Conservation (phyloP, 2,329 filamentous ascomycete genomes). For the Fusarium coffeatum region DNA sequence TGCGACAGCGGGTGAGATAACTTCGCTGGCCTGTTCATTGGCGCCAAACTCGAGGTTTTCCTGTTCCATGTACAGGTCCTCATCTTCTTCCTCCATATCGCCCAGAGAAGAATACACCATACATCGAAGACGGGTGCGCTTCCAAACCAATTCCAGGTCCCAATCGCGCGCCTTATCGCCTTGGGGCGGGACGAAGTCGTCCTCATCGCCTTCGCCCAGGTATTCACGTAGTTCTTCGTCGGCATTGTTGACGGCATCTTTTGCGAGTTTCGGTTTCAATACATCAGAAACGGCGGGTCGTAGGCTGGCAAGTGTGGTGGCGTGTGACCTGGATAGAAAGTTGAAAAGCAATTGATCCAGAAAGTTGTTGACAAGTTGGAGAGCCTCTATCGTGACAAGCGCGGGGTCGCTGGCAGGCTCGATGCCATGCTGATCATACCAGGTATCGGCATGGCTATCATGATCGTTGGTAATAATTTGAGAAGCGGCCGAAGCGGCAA, state of each 20-base stretch:
- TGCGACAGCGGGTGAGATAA: slow-evolving; percentile 88
- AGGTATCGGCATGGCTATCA: slow-evolving; percentile 76
- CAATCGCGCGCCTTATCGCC: slow-evolving; percentile 70
- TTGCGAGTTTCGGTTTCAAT: slow-evolving; percentile 88
- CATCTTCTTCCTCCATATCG: slow-evolving; percentile 97
- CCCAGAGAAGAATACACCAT: slow-evolving; percentile 99
- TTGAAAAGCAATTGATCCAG: slow-evolving; percentile 94
- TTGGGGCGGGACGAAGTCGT: slow-evolving; percentile 71
- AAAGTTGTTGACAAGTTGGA: slow-evolving; percentile 88
- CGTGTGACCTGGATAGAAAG: slow-evolving; percentile 82
- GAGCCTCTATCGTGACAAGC: slow-evolving; percentile 76
- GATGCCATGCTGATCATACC: slow-evolving; percentile 75
- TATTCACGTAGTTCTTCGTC: slow-evolving; percentile 91
- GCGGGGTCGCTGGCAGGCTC: slow-evolving; percentile 75
- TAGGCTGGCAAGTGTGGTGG: slow-evolving; percentile 79
- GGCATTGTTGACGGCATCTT: slow-evolving; percentile 82
- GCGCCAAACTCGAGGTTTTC: slow-evolving; percentile 74
- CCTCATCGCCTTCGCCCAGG: slow-evolving; percentile 80
- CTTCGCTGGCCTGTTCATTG: slow-evolving; percentile 70
- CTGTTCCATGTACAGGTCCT: slow-evolving; percentile 86
- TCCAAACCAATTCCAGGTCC: slow-evolving; percentile 95
- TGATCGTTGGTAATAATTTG: slow-evolving; percentile 93
- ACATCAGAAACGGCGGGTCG: slow-evolving; percentile 87
- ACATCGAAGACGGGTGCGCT: slow-evolving; percentile 88
- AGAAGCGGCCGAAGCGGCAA: slow-evolving; percentile 86